Evolutionary conservation across 2,329 filamentous ascomycete genomes (phyloP), one percentile per base, ranked within the genome.

Genomic region (Nothopassalora personata): DNA sequence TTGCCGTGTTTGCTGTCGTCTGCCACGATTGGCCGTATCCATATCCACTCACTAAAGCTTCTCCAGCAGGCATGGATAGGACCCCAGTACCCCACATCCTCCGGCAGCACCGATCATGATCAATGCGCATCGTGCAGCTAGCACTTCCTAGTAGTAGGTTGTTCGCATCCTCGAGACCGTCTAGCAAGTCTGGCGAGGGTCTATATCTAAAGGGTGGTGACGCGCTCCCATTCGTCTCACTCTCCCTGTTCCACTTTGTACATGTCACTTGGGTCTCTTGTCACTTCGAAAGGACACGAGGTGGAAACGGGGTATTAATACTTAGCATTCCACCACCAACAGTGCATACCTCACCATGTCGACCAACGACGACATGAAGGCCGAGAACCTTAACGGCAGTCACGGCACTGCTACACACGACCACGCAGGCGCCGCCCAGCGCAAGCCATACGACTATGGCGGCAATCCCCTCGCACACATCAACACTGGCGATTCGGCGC

Each of bases 391-490:
- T 55, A 68, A 68, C 45, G 67, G 63, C 55, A 60, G 53, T 50
- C 65, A 68, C 59, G 69, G 67, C 60, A 65, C 68, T 60, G 63
- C 66, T 58, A 62, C 68, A 30, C 59, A 73, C 59, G 77, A 79
- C 67, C 76, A 79, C 53, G 66, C 62, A 34, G 48, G 54, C 56
- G 62, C 34, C 28, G 60, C 48, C 66, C 72, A 76, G 66, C 75
- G 77, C 66, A 73, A 71, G 62, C 77, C 77, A 1, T 79, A 79
- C 67, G 78, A 80, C 67, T 80, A 80, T 67, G 68, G 78, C 65
- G 79, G 79, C 62, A 81, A 81, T 68, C 79, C 79, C 45, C 76
- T 81, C 31, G 78, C 78, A n/a, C 62, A 80, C 64, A 68, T 76
- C 66, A 74, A 75, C 61, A 80, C 78, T 59, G 79, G 78, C 66